Base-by-base conservation (phyloP, 2,329 filamentous ascomycete genomes). In the Chaetothyriales sp. region DNA sequence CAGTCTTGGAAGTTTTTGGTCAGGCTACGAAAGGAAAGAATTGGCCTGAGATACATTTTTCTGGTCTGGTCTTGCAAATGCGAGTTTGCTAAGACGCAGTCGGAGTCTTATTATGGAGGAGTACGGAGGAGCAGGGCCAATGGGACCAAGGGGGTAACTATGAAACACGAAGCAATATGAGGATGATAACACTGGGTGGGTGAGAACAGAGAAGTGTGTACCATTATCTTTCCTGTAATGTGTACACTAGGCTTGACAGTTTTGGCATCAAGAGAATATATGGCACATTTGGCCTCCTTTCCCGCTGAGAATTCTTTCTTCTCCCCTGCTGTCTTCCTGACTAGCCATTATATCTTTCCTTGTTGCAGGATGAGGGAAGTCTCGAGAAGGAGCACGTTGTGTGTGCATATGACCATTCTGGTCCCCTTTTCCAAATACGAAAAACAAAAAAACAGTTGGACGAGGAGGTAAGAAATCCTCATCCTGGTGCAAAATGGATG, bases 401-500 rank as follows among this genome's bases (percentile, higher is more conserved):
- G 28, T 32, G 28, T 32, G 28, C 7, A n/a, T n/a, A n/a, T n/a
- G n/a, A 10, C 28, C 28, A 32, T 32, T 32, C 28, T 32, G 28
- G 28, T 9, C 4, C 28, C 32, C 32, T 15, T 39, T 39, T 39
- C 10, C n/a, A n/a, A n/a, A n/a, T n/a, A n/a, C n/a, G n/a, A n/a
- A n/a, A n/a, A n/a, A n/a, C n/a, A n/a, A n/a, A n/a, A n/a, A n/a
- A n/a, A n/a, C n/a, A n/a, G n/a, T n/a, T n/a, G n/a, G n/a, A n/a
- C n/a, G n/a, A n/a, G n/a, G 32, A 39, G 1, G 2, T 15, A 15
- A 15, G 2, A 39, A 15, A 1, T 4, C 15, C 18, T 20, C 7
- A 12, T 73, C 66, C 22, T 6, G 22, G 88, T 55, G 79, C 84
- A 66, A 96, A 96, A 70, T 95, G 90, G 53, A 96, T 90, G 25